Conservation (phyloP, 345 rosid genomes). For the Microthlaspi erraticum region DNA sequence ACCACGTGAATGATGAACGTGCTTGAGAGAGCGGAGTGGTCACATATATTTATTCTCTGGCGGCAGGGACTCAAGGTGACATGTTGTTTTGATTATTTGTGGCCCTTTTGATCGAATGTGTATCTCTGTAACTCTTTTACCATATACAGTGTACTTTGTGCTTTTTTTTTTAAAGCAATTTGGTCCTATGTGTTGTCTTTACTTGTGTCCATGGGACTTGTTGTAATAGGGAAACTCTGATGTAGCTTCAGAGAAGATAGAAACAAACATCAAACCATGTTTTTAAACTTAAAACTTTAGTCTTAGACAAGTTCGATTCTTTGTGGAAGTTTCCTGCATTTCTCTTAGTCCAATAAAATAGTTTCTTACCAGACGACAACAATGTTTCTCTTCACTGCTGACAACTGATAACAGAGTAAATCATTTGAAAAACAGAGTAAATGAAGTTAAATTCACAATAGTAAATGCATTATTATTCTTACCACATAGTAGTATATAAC, state of each 20-base stretch:
- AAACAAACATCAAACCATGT: constrained; percentile 19
- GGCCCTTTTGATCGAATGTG: constrained; percentile 23
- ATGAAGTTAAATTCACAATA: too few species aligned
- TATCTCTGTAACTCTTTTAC: constrained; percentile 21
- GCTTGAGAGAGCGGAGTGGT: constrained; percentile 47
- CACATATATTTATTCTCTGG: constrained; percentile 22
- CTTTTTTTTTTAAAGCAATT: not conserved
- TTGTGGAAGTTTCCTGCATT: not conserved
- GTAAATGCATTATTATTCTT: not conserved
- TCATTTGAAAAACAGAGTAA: too few species aligned
- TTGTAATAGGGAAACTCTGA: constrained; percentile 24
- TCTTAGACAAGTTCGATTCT: not conserved
- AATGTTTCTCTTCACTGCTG: too few species aligned
- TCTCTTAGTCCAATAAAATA: not conserved
- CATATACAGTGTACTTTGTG: constrained; percentile 20
- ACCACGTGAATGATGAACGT: constrained; percentile 61
- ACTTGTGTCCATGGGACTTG: constrained; percentile 22
- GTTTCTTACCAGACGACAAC: too few species aligned
- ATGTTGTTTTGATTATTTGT: constrained; percentile 25
- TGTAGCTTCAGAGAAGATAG: constrained; percentile 6
- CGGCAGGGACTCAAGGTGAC: constrained; percentile 28
- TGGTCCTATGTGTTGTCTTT: not conserved
- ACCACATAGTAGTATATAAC: not conserved
- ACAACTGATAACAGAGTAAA: too few species aligned
- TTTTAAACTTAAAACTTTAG: not conserved